phyloP scores from a whole-genome alignment of 495 filamentous ascomycete genomes.

The Trichoderma gamsii region DNA sequence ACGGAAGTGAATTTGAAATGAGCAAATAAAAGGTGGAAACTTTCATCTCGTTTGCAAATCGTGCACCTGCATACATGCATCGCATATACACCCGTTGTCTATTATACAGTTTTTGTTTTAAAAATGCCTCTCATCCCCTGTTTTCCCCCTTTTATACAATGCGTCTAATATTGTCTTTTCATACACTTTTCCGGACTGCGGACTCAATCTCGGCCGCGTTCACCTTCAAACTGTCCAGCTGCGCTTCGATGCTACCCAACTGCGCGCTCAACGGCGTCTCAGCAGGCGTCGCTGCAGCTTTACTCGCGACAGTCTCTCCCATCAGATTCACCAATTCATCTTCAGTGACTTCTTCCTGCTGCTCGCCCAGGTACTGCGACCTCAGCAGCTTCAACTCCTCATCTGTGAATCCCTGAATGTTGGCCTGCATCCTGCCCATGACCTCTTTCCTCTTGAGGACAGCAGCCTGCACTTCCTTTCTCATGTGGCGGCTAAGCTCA shows the following conservation, averaged over 20 bases:
- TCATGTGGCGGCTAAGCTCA: constrained; percentile 29
- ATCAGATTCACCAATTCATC: constrained; percentile 2
- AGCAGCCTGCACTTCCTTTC: constrained; percentile 10
- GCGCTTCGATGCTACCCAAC: constrained; percentile 14
- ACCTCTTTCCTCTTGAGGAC: constrained; percentile 13
- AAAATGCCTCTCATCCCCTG: background rate
- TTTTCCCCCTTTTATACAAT: background rate
- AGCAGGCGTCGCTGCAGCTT: background rate
- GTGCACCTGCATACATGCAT: background rate
- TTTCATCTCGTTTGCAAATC: constrained; percentile 1
- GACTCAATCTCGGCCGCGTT: constrained; percentile 6
- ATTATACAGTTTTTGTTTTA: constrained; percentile 5
- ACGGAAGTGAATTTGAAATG: background rate
- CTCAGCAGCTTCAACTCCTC: constrained; percentile 15
- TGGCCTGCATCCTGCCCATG: constrained; percentile 16
- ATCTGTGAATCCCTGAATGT: constrained; percentile 14
- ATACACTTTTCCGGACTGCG: background rate
- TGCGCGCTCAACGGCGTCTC: background rate
- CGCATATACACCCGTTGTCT: background rate
- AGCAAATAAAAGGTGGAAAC: background rate
- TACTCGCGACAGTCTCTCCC: background rate
- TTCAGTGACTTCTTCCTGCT: constrained; percentile 9
- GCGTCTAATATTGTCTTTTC: background rate
- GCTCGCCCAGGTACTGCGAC: constrained; percentile 13
- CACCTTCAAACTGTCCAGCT: background rate